Percentiles rank a stretch among this genome's conserved stretches.
phyloP scores from a whole-genome alignment of 1,139 yeast species.

The Taphrina pruni region DNA sequence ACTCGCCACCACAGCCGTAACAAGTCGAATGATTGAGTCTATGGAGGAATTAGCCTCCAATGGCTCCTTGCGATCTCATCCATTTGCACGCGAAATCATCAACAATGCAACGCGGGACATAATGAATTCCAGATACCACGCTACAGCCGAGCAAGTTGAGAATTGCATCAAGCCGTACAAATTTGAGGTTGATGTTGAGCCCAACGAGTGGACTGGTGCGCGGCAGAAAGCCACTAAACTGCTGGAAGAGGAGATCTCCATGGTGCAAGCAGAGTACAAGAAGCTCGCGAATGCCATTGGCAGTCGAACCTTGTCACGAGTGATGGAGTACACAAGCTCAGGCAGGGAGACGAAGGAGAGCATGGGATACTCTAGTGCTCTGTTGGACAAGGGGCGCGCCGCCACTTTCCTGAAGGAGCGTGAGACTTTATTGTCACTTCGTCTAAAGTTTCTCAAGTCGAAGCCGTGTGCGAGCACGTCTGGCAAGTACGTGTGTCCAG shows the following conservation, averaged over 20 bases:
- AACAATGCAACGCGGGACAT: conserved; percentile 84
- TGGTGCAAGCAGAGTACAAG: conserved; percentile 72
- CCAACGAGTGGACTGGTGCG: conserved; percentile 86
- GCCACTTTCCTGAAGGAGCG: conserved; percentile 84
- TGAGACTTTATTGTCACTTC: conserved; percentile 69
- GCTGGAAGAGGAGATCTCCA: conserved; percentile 81
- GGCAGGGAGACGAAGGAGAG: conserved; percentile 55
- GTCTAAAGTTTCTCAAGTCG: conserved; percentile 76
- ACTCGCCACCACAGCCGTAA: conserved; percentile 78
- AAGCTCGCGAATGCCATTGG: conserved; percentile 77
- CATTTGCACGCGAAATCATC: conserved; percentile 79
- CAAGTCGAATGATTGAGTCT: conserved; percentile 78
- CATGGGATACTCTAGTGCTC: conserved; percentile 65
- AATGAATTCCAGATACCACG: conserved; percentile 74
- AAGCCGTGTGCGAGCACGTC: conserved; percentile 77
- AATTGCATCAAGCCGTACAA: conserved; percentile 97
- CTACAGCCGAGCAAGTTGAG: conserved; percentile 98
- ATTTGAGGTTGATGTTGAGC: conserved; percentile 94
- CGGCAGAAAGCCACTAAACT: conserved; percentile 76
- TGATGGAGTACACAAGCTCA: conserved; percentile 60
- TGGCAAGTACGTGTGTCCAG: conserved; percentile 91
- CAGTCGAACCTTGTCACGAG: conserved; percentile 79
- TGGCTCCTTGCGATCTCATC: conserved; percentile 82
- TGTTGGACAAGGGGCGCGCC: conserved; percentile 70
- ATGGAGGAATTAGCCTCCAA: conserved; percentile 68